A percentile compares a stretch with the other conserved stretches of the same genome.
Evolutionary conservation across 106 monocot species (phyloP).

Genomic region (Apostasia shenzhenica): DNA sequence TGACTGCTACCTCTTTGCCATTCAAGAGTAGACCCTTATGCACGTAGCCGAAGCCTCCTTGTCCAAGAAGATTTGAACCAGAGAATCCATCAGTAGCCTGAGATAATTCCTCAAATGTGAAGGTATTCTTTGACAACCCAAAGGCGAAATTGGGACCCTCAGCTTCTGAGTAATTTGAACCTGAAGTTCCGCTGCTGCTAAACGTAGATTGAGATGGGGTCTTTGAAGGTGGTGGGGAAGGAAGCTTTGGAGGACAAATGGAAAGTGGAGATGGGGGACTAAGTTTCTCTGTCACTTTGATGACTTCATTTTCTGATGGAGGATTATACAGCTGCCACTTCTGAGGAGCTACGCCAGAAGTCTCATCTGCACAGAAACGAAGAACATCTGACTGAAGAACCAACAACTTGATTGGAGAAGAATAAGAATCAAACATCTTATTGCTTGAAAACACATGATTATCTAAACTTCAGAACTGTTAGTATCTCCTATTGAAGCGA

Average conservation of each 20-base stretch:
- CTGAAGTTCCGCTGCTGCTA: neutral
- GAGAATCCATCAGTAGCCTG: constrained; percentile 50
- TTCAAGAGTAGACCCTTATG: constrained; percentile 31
- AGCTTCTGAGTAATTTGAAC: constrained; percentile 8
- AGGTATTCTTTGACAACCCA: constrained; percentile 17
- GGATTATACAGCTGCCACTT: neutral
- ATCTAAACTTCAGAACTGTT: too few species aligned
- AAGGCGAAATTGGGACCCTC: constrained; percentile 1
- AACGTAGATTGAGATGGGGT: neutral
- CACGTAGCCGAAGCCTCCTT: constrained; percentile 54
- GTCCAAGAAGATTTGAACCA: constrained; percentile 49
- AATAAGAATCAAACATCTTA: too few species aligned
- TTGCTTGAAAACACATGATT: too few species aligned
- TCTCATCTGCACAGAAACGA: neutral
- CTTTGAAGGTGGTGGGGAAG: constrained; percentile 4
- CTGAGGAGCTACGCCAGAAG: neutral
- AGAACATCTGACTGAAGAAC: neutral
- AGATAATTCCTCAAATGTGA: constrained; percentile 34
- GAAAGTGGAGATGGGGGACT: neutral
- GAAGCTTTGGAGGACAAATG: neutral
- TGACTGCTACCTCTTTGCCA: constrained; percentile 50
- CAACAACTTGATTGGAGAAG: too few species aligned
- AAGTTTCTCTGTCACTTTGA: neutral
- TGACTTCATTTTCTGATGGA: neutral
- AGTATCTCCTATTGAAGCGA: too few species aligned